A percentile compares a stretch with the other conserved stretches of the same genome.
These are phyloP conservation scores for Botrytis tulipae DNA, from an alignment of 2,329 filamentous ascomycete genomes.

Conservation along the genomic window DNA sequence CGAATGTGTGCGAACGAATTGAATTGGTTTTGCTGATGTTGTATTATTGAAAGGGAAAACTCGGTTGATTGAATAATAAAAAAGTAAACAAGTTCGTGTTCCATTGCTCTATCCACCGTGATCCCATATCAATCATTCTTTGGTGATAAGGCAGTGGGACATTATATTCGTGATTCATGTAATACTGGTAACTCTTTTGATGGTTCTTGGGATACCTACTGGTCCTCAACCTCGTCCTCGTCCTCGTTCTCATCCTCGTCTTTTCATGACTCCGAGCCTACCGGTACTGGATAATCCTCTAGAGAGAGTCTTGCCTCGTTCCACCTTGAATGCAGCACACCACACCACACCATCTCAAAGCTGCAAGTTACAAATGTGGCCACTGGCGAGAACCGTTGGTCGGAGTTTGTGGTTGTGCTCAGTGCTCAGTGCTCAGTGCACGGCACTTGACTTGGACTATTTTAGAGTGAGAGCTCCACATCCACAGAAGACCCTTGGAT, in stretches of 20 bases:
- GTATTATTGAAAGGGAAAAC: neutral
- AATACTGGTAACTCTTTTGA: neutral
- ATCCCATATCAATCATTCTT: neutral
- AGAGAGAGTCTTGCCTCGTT: too few species aligned
- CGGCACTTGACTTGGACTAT: neutral
- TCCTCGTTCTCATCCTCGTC: neutral
- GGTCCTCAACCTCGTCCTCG: too few species aligned
- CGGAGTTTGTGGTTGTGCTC: neutral
- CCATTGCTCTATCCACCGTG: neutral
- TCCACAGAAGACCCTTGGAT: constrained; percentile 1
- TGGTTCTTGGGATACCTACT: neutral
- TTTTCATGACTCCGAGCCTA: neutral
- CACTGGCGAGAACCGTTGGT: neutral
- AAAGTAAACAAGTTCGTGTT: neutral
- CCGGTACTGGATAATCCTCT: neutral
- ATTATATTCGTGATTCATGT: neutral
- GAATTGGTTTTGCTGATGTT: neutral
- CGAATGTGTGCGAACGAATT: neutral
- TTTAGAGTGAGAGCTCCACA: neutral
- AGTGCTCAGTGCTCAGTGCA: neutral
- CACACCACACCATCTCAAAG: neutral
- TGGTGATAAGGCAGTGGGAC: neutral
- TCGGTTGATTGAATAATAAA: neutral
- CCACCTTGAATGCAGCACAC: neutral
- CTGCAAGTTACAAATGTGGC: neutral